Percentiles rank a stretch among this genome's conserved stretches.
Evolutionary conservation across 306 rosid species (phyloP).

Genomic region (Trifolium pratense): DNA sequence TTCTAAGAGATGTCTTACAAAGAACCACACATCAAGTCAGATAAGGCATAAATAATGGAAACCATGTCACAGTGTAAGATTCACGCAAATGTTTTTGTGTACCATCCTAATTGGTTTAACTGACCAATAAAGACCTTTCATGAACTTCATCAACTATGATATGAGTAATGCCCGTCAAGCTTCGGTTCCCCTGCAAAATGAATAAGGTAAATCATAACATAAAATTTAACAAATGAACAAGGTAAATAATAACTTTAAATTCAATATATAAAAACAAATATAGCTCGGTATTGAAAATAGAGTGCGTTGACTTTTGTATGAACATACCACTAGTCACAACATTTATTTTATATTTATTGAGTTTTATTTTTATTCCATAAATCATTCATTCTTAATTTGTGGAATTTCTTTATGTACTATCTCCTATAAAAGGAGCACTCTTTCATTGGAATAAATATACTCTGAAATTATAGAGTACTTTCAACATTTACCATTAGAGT

Average conservation of each 20-base stretch:
- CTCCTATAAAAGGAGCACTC: background rate
- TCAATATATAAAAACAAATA: slow-evolving; percentile 6
- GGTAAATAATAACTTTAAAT: slow-evolving; percentile 22
- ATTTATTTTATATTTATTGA: background rate
- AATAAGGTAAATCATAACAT: slow-evolving; percentile 25
- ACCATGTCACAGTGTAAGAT: slow-evolving; percentile 6
- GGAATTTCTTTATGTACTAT: background rate
- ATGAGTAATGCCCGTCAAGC: slow-evolving; percentile 81
- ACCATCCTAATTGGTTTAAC: slow-evolving; percentile 44
- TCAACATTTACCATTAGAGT: background rate
- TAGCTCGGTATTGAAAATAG: background rate
- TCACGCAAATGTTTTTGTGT: slow-evolving; percentile 5
- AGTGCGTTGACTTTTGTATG: background rate
- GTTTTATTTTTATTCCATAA: background rate
- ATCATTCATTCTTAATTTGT: background rate
- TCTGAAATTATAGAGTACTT: background rate
- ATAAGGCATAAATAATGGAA: slow-evolving; percentile 34
- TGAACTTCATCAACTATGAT: slow-evolving; percentile 97
- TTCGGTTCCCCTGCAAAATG: slow-evolving; percentile 72
- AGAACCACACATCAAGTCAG: slow-evolving; percentile 32
- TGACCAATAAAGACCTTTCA: slow-evolving; percentile 92
- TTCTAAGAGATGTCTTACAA: slow-evolving; percentile 13
- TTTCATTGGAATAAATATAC: background rate
- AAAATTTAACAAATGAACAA: slow-evolving; percentile 33
- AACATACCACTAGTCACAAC: slow-evolving; percentile 23